phyloP scores from a whole-genome alignment of 2,329 filamentous ascomycete genomes.

The Pseudophaeomoniella oleicola region DNA sequence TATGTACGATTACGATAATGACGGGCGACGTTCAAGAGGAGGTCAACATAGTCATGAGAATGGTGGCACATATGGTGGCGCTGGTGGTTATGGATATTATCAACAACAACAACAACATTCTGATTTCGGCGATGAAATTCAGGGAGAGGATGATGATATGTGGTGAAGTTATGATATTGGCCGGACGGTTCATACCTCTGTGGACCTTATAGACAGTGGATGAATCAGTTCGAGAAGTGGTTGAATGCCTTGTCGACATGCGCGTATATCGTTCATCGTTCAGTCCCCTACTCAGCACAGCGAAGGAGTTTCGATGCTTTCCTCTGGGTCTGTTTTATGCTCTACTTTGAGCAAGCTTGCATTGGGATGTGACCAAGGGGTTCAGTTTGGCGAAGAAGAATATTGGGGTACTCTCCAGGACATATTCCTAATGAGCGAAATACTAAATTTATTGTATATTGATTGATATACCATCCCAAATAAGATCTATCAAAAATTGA shows the following conservation, averaged over 20 bases:
- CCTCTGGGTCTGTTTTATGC: slow-evolving; percentile 3
- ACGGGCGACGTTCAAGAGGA: slow-evolving; percentile 23
- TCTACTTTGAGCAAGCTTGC: slow-evolving; percentile 1
- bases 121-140: slow-evolving; percentile 24
- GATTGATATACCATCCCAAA: no score
- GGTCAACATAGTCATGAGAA: slow-evolving; percentile 24
- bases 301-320: neutral
- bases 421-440: neutral
- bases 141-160: slow-evolving; percentile 33
- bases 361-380: neutral
- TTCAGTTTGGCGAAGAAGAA: neutral
- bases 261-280: no score
- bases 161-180: slow-evolving; percentile 23
- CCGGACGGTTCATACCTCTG: slow-evolving; percentile 14
- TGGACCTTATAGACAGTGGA: no score
- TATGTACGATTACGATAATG: slow-evolving; percentile 35
- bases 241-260: no score
- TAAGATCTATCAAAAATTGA: no score
- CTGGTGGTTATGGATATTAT: slow-evolving; percentile 9
- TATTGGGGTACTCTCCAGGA: neutral
- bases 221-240: no score
- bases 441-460: neutral
- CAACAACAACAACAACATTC: slow-evolving; percentile 23
- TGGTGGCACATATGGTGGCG: slow-evolving; percentile 18
- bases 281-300: neutral